Evolutionary conservation across 768 basidiomycete species (phyloP), one percentile per base, ranked within the genome.

Genomic region (Termitomyces sp.): DNA sequence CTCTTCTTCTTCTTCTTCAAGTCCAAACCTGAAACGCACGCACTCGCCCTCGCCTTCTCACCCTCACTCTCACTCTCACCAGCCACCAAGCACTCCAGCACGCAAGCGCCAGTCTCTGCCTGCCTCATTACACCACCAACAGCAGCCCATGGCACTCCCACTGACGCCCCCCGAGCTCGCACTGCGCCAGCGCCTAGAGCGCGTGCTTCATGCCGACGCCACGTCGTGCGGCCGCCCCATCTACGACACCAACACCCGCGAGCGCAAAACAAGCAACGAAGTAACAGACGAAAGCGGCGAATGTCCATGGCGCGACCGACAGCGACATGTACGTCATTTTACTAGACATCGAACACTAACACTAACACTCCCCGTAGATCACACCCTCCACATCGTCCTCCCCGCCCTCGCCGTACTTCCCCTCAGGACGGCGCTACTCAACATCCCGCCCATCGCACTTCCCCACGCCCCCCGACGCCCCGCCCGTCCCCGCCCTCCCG

Each of bases 81-180:
- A 28, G 1, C 4, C 40, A 36, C 51, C 50, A 33, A 7, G 22
- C 40, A 22, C 55, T 4, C 46, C 55, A 4, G 24, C 60, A 0
- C 33, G 58, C 20, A 66, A 64, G 44, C 66, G 55, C 9, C 59
- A 63, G 22, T 65, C 63, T 1, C 50, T 63, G 32, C 65, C 59
- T 39, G 38, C 28, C 28, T 28, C 28, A n/a, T n/a, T n/a, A n/a
- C n/a, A n/a, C n/a, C n/a, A n/a, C n/a, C n/a, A n/a, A n/a, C 28
- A 28, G 28, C 28, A 28, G 28, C 28, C 28, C 28, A 28, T 62
- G 65, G 66, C 36, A 45, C 12, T 18, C 6, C 55, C 70, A 3
- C 64, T 79, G 67, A 80, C 79, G 16, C 84, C 82, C 0, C 85
- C 83, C 57, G 83, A 81, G 66, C 81, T 81, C 48, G 85, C 82